Evolutionary conservation across 352 stramenopile species (phyloP), one percentile per base, ranked within the genome.

Genomic region (Aphanomyces stellatus): DNA sequence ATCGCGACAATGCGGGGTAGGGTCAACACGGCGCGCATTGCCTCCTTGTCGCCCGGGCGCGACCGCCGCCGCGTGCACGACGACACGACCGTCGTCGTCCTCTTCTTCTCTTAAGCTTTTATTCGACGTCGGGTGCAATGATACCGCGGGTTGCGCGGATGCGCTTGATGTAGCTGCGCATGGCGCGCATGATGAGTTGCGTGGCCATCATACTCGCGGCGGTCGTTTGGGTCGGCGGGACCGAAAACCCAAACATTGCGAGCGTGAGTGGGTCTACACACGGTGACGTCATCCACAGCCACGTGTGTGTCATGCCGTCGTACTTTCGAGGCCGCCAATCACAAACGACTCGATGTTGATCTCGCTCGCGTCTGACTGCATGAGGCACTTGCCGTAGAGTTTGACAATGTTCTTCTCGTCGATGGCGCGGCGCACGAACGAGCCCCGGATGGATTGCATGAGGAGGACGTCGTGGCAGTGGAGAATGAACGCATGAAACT

Each of bases 71-170:
- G 81, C 53, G 87, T 87, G 61, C 91, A 98, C 76, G 92, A 98
- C 74, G 92, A 98, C 71, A 96, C 91, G 28, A 97, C 88, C 7
- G 90, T 88, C 28, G 73, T 97, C 13, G 88, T 98, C 28, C 72
- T 98, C 19, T 96, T 91, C 71, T 90, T 94, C 62, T 71, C 19
- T 3, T 59, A 40, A 40, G 3, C 46, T 10, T 28, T 53, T 28
- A 1, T 13, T 15, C 25, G 22, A 15, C 13, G 46, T 53, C 24
- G 24, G 8, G 19, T 22, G 19, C 22, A 28, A 22, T 22, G 11
- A 28, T 53, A 1, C 19, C 11, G 8, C 22, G 17, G 10, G 25
- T 24, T 24, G 25, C 11, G 5, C 60, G 60, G 25, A 25, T 43
- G 33, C 60, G 60, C 4, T 67, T 49, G 7, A 67, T 57, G 42